These are phyloP conservation scores for Candida albicans DNA, from an alignment of 1,139 yeast species.

Conservation along the genomic window DNA sequence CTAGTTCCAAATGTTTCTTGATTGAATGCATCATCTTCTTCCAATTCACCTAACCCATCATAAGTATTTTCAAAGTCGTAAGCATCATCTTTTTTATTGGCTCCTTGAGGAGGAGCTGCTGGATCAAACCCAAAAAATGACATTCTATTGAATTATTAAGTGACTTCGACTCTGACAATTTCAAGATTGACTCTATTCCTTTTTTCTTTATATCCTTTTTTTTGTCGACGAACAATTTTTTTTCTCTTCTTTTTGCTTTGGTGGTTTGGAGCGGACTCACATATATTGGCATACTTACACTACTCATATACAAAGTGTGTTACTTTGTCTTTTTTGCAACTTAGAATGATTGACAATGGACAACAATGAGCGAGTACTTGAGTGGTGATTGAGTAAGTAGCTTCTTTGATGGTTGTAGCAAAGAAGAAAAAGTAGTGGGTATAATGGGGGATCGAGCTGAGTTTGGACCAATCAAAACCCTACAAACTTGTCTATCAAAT, in stretches of 20 bases:
- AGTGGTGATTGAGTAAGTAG: no score
- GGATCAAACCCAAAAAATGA: constrained; percentile 62
- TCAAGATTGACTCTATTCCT: neutral
- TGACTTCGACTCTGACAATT: neutral
- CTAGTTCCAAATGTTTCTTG: constrained; percentile 81
- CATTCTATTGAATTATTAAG: constrained; percentile 32
- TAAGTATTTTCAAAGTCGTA: constrained; percentile 84
- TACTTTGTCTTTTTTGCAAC: no score
- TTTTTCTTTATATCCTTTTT: neutral
- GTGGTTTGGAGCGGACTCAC: neutral
- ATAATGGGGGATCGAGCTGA: no score
- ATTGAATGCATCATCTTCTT: constrained; percentile 79
- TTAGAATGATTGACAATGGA: no score
- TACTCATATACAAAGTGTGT: no score
- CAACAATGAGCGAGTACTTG: no score
- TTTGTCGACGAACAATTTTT: neutral
- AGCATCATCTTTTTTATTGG: constrained; percentile 25
- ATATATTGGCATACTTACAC: no score
- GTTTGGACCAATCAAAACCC: no score
- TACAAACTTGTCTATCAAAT: no score
- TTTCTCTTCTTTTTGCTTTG: neutral
- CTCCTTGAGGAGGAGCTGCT: constrained; percentile 35
- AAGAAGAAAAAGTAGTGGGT: no score
- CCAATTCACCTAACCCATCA: constrained; percentile 74
- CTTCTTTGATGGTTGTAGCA: no score